These are phyloP conservation scores for Fusarium sp. DNA, from an alignment of 2,329 filamentous ascomycete genomes.

Conservation along the genomic window DNA sequence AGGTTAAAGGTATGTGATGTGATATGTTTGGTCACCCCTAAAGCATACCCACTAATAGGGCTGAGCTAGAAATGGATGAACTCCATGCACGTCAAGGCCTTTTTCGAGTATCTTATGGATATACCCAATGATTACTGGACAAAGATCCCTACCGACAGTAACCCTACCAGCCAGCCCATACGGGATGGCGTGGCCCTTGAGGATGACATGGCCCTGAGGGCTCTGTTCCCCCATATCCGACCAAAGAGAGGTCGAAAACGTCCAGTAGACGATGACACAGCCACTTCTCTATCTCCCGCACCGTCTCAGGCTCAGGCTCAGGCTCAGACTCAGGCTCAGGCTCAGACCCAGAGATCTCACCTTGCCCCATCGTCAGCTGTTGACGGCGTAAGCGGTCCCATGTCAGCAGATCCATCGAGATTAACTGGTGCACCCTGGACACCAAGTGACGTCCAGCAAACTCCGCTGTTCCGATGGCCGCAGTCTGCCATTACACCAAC, in stretches of 20 bases:
- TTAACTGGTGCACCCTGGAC: constrained; percentile 52
- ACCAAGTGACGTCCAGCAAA: constrained; percentile 58
- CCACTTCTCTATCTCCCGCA: constrained; percentile 48
- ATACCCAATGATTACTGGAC: constrained; percentile 84
- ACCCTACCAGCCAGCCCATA: constrained; percentile 71
- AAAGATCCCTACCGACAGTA: constrained; percentile 73
- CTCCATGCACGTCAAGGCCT: constrained; percentile 93
- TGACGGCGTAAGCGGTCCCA: constrained; percentile 59
- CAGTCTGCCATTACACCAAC: constrained; percentile 80
- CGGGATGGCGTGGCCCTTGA: constrained; percentile 86
- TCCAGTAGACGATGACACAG: constrained; percentile 68
- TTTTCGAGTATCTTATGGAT: constrained; percentile 88
- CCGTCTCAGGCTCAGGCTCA: constrained; percentile 58
- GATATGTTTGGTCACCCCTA: background rate
- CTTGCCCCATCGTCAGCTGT: constrained; percentile 63
- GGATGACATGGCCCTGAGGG: constrained; percentile 88
- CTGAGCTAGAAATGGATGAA: constrained; percentile 87
- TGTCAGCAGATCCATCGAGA: constrained; percentile 60
- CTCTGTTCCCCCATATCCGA: constrained; percentile 80
- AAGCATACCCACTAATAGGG: constrained; percentile 16
- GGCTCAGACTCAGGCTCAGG: constrained; percentile 50
- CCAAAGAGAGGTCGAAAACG: constrained; percentile 72
- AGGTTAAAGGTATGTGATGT: constrained; percentile 76
- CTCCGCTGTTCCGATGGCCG: constrained; percentile 76
- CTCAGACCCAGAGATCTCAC: constrained; percentile 70